Conservation (phyloP, 2,329 filamentous ascomycete species). For the Volutella citrinella region DNA sequence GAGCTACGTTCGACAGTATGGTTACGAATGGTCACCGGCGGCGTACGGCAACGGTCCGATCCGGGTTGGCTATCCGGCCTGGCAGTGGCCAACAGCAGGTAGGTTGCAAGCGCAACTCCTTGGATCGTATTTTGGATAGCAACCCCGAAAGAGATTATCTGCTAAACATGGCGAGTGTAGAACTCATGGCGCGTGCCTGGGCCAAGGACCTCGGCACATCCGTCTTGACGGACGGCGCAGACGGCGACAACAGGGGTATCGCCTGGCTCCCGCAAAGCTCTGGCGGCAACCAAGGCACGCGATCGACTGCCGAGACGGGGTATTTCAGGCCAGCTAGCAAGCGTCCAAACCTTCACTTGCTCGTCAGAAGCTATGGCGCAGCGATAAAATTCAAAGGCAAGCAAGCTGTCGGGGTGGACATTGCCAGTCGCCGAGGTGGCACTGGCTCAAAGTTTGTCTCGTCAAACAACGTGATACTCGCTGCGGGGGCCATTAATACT, state of each 20-base stretch:
- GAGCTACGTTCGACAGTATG: constrained; percentile 18
- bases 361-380: constrained; percentile 20
- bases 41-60: constrained; percentile 23
- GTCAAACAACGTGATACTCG: constrained; percentile 30
- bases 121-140: too few species aligned
- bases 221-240: constrained; percentile 17
- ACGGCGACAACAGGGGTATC: constrained; percentile 20
- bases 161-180: too few species aligned
- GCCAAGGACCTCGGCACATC: constrained; percentile 12
- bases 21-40: constrained; percentile 16
- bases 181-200: too few species aligned
- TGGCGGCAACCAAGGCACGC: constrained; percentile 14
- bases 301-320: constrained; percentile 18
- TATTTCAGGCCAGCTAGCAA: constrained; percentile 17
- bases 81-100: constrained; percentile 23
- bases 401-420: too few species aligned
- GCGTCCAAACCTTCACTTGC: constrained; percentile 17
- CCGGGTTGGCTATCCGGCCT: constrained; percentile 19
- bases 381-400: constrained; percentile 20
- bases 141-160: too few species aligned
- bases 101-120: constrained; percentile 8
- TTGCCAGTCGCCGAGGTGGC: too few species aligned
- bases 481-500: constrained; percentile 49
- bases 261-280: constrained; percentile 21
- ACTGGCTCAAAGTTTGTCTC: constrained; percentile 3